Percentiles rank a stretch among this genome's conserved stretches.
These are phyloP conservation scores for Colletotrichum phormii DNA, from an alignment of 2,329 filamentous ascomycete species.

Conservation along the genomic window DNA sequence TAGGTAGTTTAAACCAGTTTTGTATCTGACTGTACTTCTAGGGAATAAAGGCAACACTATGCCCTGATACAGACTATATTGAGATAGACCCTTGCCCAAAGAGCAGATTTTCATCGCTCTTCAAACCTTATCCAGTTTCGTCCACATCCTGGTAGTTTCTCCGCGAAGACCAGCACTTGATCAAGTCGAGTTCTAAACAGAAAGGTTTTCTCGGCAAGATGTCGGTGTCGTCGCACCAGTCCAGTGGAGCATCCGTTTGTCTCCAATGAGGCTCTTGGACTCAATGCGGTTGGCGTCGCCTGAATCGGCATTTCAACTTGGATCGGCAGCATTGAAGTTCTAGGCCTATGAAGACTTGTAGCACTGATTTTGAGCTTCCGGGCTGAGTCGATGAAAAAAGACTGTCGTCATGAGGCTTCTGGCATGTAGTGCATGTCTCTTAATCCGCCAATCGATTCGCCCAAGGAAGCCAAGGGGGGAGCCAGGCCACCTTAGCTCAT, in stretches of 20 bases:
- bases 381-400: slow-evolving; percentile 7
- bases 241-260: background rate
- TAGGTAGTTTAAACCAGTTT: too few species aligned
- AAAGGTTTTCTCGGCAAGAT: too few species aligned
- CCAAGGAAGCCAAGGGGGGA: background rate
- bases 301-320: background rate
- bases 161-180: too few species aligned
- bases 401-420: slow-evolving; percentile 26
- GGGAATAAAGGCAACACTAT: too few species aligned
- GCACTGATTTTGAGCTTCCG: background rate
- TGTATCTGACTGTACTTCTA: too few species aligned
- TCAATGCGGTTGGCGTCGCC: background rate
- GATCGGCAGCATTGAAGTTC: background rate
- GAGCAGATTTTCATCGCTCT: too few species aligned
- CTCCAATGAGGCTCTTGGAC: background rate
- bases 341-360: background rate
- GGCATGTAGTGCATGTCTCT: background rate
- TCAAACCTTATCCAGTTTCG: too few species aligned
- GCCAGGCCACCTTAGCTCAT: slow-evolving; percentile 2
- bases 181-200: too few species aligned
- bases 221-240: background rate
- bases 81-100: too few species aligned
- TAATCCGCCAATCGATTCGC: slow-evolving; percentile 17
- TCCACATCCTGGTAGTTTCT: too few species aligned
- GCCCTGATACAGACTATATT: too few species aligned